phyloP scores from a whole-genome alignment of 192 early-diverging fungal species.

The Coemansia sp. region DNA sequence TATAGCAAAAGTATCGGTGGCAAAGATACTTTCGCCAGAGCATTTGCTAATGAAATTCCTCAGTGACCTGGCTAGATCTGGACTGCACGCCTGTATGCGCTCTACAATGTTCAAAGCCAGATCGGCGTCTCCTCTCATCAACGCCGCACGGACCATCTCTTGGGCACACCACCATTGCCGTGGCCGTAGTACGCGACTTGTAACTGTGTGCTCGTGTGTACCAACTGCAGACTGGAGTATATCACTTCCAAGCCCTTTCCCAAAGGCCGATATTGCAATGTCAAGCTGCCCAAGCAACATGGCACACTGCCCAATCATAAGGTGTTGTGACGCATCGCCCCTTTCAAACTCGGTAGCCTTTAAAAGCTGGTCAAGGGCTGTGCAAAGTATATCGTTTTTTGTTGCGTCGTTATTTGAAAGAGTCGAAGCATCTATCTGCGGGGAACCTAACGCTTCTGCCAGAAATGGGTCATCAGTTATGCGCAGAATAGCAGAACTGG shows the following conservation, averaged over 20 bases:
- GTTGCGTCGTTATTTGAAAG: background rate
- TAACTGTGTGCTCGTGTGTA: background rate
- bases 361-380: constrained; percentile 11
- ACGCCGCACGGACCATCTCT: constrained; percentile 22
- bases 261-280: constrained; percentile 23
- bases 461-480: constrained; percentile 1
- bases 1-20: background rate
- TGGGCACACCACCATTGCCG: constrained; percentile 36
- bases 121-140: constrained; percentile 34
- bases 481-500: constrained; percentile 12
- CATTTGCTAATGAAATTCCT: background rate
- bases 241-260: constrained; percentile 3
- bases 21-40: background rate
- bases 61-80: constrained; percentile 5
- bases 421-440: background rate
- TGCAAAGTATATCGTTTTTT: background rate
- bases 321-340: constrained; percentile 10
- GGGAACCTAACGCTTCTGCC: background rate
- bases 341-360: constrained; percentile 18
- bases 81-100: background rate
- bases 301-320: constrained; percentile 35
- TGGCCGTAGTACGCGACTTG: constrained; percentile 18
- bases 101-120: constrained; percentile 10
- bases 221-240: background rate
- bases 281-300: constrained; percentile 29